These are phyloP conservation scores for Euphrasia arctica DNA, from an alignment of 305 asterid species.

Conservation along the genomic window DNA sequence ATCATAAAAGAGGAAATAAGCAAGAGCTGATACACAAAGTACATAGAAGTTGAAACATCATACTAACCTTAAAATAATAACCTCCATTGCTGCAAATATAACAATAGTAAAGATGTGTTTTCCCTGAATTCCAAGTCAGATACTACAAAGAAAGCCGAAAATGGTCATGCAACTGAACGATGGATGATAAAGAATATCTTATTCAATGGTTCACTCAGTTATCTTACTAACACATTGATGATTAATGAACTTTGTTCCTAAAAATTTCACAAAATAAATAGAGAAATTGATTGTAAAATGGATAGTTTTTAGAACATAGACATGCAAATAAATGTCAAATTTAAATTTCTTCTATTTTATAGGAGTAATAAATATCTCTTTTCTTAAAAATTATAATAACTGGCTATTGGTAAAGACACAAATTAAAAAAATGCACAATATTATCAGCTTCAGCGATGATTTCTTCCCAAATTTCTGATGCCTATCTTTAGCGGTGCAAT, in stretches of 20 bases:
- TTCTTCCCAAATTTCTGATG: no score
- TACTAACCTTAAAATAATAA: constrained; percentile 56
- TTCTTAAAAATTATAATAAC: constrained; percentile 5
- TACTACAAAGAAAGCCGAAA: constrained; percentile 40
- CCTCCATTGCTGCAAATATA: constrained; percentile 44
- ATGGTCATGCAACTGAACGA: constrained; percentile 4
- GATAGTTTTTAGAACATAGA: background rate
- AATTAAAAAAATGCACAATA: background rate
- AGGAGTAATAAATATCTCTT: background rate
- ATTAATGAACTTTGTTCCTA: background rate
- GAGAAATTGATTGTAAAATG: background rate
- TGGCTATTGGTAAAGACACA: background rate
- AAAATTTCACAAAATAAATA: background rate
- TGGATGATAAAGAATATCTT: constrained; percentile 8
- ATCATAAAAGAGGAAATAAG: constrained; percentile 15
- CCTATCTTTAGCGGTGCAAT: no score
- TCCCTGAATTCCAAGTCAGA: constrained; percentile 62
- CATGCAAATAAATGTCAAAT: background rate
- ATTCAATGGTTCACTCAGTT: constrained; percentile 6
- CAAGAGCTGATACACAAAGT: constrained; percentile 3
- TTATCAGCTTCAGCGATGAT: no score
- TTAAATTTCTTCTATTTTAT: background rate
- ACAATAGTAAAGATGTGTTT: constrained; percentile 55
- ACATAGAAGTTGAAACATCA: constrained; percentile 23
- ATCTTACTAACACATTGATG: background rate